These are phyloP conservation scores for Dentiscutata heterogama DNA, from an alignment of 371 early-diverging fungal genomes.

Conservation along the genomic window DNA sequence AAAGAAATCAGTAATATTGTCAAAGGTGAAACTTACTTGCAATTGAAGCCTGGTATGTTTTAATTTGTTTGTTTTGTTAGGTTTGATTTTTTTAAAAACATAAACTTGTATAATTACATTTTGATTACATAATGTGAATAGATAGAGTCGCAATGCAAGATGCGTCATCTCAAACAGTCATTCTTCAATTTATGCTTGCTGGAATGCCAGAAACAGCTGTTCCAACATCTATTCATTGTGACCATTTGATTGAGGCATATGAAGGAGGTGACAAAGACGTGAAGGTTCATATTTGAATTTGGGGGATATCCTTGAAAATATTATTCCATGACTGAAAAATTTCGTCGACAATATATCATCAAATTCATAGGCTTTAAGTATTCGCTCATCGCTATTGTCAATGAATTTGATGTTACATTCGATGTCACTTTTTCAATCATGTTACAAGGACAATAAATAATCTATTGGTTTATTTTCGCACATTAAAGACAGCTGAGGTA, in stretches of 20 bases:
- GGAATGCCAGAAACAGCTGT: slow-evolving; percentile 87
- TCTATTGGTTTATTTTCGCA: background rate
- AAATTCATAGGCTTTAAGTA: background rate
- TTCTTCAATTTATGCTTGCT: slow-evolving; percentile 94
- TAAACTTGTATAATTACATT: background rate
- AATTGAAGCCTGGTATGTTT: slow-evolving; percentile 70
- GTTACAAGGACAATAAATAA: background rate
- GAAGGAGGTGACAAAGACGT: slow-evolving; percentile 83
- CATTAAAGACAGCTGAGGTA: slow-evolving; percentile 60
- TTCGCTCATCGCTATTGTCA: background rate
- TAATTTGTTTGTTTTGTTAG: background rate
- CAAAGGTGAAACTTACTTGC: slow-evolving; percentile 76
- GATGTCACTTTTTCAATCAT: background rate
- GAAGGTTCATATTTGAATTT: slow-evolving; percentile 5
- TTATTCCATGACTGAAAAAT: no score
- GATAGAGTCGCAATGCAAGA: slow-evolving; percentile 89
- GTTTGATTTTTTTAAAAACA: background rate
- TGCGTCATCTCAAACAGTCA: slow-evolving; percentile 90
- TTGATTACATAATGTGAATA: slow-evolving; percentile 38
- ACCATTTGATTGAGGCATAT: slow-evolving; percentile 90
- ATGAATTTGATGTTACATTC: background rate
- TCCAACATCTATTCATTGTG: slow-evolving; percentile 92
- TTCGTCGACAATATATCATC: background rate
- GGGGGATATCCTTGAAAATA: background rate
- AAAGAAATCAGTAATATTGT: slow-evolving; percentile 66